Evolutionary conservation across 2,329 filamentous ascomycete species (phyloP), one percentile per base, ranked within the genome.

Genomic region (Huntiella abstrusa): DNA sequence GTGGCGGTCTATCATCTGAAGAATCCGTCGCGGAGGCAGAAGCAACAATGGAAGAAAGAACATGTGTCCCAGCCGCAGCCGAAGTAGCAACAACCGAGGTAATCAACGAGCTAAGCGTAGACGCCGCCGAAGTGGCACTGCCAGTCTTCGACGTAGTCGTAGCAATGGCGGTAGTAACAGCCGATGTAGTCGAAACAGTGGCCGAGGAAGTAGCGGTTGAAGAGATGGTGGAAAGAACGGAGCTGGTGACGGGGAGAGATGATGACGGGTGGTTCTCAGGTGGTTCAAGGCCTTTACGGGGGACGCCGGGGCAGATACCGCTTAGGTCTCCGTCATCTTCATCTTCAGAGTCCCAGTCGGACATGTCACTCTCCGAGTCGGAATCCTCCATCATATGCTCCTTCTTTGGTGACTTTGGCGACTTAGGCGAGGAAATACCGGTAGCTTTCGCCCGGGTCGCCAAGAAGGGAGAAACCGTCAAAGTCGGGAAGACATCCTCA

Each of bases 341-440:
- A 8, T 15, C 34, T 34, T 49, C 48, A 10, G 48, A 49, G 16
- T 46, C 48, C 43, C 48, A 46, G 19, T 49, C 48, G 36, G 39
- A 43, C 10, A 49, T 19, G 5, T 46, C 44, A 6, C 43, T 41
- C 15, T 46, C 40, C 11, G 32, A 10, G 22, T 35, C 33, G 40
- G n/a, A 4, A 12, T 36, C 3, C 10, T 46, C 44, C 13, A 28
- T 28, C 22, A 28, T 28, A 28, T 28, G 22, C 8, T 28, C 22
- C 22, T 28, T 1, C 6, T 7, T 10, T 28, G 22, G 36, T 4
- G 44, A 15, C 19, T n/a, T 15, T 13, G 37, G 13, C 37, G 22
- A 19, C 15, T 19, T 33, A 42, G 19, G 28, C 16, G 22, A 32
- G n/a, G 33, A 32, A 15, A 35, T 15, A 3, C 15, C 22, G 11